These are phyloP conservation scores for Orbilia javanica DNA, from an alignment of 2,329 filamentous ascomycete species.

Conservation along the genomic window DNA sequence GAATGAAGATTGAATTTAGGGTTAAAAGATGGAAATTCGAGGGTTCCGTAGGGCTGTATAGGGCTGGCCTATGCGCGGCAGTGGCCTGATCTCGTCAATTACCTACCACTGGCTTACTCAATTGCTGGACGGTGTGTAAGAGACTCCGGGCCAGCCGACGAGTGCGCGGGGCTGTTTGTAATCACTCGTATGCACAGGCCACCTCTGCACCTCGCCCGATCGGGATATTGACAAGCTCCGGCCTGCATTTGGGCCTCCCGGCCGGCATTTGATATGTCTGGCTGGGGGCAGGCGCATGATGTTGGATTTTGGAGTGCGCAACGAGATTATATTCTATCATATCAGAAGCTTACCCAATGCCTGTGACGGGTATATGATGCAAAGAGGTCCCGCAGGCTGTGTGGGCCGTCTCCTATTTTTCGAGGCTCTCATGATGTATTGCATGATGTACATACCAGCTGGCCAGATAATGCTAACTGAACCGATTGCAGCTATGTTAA, in stretches of 20 bases:
- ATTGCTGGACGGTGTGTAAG: not conserved
- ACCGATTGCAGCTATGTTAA: too few species aligned
- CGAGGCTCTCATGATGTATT: too few species aligned
- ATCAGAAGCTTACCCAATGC: too few species aligned
- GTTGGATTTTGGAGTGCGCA: not conserved
- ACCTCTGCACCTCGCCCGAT: slow-evolving; percentile 5
- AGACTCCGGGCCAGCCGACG: slow-evolving; percentile 28
- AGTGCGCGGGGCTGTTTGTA: slow-evolving; percentile 35
- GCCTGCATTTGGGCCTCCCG: not conserved
- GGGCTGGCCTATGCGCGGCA: slow-evolving; percentile 19
- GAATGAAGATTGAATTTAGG: slow-evolving; percentile 4
- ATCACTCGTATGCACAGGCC: slow-evolving; percentile 20
- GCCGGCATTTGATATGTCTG: too few species aligned
- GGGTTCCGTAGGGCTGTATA: slow-evolving; percentile 17
- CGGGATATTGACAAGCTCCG: slow-evolving; percentile 9
- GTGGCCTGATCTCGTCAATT: slow-evolving; percentile 14
- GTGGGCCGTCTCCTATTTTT: too few species aligned
- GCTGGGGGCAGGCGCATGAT: too few species aligned
- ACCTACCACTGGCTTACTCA: too few species aligned
- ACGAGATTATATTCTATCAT: too few species aligned
- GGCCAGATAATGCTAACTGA: too few species aligned
- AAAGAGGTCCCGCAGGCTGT: too few species aligned
- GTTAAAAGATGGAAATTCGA: not conserved
- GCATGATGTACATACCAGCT: too few species aligned
- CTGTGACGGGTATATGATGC: too few species aligned